A percentile compares a stretch with the other conserved stretches of the same genome.
These are phyloP conservation scores for Syncephalastrum sp. DNA, from an alignment of 371 early-diverging fungal genomes.

Conservation along the genomic window DNA sequence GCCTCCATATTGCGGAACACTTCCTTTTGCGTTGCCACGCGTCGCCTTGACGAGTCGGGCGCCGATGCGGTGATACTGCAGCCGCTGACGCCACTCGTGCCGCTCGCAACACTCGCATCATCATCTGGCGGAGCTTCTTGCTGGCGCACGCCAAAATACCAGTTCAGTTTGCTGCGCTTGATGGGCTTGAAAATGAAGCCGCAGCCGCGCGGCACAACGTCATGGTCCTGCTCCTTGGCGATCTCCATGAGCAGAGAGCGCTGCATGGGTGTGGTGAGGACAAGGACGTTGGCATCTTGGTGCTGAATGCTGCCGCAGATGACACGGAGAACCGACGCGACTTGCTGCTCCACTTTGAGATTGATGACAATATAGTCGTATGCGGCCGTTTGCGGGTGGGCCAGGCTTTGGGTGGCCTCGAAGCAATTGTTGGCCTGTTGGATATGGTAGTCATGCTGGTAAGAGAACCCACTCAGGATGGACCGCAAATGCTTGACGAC, in stretches of 20 bases:
- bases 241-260: slow-evolving; percentile 53
- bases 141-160: slow-evolving; percentile 51
- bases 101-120: neutral
- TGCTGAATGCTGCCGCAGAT: slow-evolving; percentile 41
- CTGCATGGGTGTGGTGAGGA: slow-evolving; percentile 62
- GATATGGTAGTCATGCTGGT: slow-evolving; percentile 12
- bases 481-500: slow-evolving; percentile 40
- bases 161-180: slow-evolving; percentile 52
- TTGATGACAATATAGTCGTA: slow-evolving; percentile 58
- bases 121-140: slow-evolving; percentile 12
- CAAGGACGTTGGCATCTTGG: slow-evolving; percentile 42
- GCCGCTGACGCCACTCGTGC: neutral
- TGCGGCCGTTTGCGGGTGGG: slow-evolving; percentile 24
- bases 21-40: slow-evolving; percentile 54
- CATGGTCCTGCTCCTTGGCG: slow-evolving; percentile 31
- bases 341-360: slow-evolving; percentile 46
- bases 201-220: slow-evolving; percentile 38
- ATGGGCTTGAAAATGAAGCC: slow-evolving; percentile 65
- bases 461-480: slow-evolving; percentile 23
- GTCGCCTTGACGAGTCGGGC: slow-evolving; percentile 46
- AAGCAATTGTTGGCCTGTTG: slow-evolving; percentile 32
- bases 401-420: slow-evolving; percentile 32
- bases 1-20: slow-evolving; percentile 54
- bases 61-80: slow-evolving; percentile 14
- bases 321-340: slow-evolving; percentile 41